phyloP scores from a whole-genome alignment of 139 green algal species.

The Coelastrella sp. region DNA sequence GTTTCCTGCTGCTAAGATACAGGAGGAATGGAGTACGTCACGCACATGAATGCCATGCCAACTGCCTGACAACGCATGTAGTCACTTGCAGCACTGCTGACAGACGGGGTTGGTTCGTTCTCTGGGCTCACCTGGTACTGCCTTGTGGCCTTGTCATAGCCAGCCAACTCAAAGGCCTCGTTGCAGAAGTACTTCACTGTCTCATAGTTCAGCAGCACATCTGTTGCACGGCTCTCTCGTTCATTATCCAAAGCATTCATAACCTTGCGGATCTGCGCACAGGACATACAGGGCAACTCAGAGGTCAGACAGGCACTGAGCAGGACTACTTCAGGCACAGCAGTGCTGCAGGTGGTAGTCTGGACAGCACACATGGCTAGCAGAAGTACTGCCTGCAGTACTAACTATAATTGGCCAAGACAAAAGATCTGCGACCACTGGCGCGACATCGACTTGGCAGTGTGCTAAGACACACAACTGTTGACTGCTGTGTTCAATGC shows the following conservation, averaged over 20 bases:
- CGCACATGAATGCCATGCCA: too few relatives aligned
- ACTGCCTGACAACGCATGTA: too few relatives aligned
- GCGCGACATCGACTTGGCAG: not conserved
- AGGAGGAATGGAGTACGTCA: too few relatives aligned
- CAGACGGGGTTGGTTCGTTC: not conserved
- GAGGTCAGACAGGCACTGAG: not conserved
- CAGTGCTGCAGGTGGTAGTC: too few relatives aligned
- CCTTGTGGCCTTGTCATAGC: constrained; percentile 73
- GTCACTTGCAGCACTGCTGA: not conserved
- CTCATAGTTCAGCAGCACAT: constrained; percentile 93
- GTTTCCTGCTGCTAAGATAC: too few relatives aligned
- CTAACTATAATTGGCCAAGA: too few relatives aligned
- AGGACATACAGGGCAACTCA: not conserved
- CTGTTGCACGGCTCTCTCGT: constrained; percentile 77
- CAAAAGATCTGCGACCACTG: too few relatives aligned
- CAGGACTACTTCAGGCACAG: not conserved
- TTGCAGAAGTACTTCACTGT: constrained; percentile 88
- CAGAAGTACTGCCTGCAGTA: too few relatives aligned
- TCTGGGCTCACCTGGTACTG: constrained; percentile 74
- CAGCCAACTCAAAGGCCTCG: constrained; percentile 75
- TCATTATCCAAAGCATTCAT: constrained; percentile 86
- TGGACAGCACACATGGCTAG: too few relatives aligned
- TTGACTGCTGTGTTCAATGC: not conserved
- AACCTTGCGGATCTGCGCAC: constrained; percentile 72
- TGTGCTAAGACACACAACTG: not conserved